These are phyloP conservation scores for Pachysandra terminalis DNA, from an alignment of 164 flowering plant genomes.

Conservation along the genomic window DNA sequence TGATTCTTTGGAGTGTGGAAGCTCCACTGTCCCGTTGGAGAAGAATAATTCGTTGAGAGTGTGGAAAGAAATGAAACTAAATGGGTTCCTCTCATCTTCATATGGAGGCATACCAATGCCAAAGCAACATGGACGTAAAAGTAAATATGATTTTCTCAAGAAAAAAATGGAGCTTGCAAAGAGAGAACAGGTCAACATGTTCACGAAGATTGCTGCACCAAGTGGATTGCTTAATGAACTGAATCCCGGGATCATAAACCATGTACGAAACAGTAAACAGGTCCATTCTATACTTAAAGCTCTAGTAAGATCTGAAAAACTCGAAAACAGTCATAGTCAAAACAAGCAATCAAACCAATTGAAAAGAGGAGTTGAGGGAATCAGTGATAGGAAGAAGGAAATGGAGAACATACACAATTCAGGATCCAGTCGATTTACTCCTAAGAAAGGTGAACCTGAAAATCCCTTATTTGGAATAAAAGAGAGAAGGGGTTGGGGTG, in stretches of 20 bases:
- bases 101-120: constrained; percentile 66
- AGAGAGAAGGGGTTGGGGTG: constrained; percentile 22
- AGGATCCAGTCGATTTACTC: constrained; percentile 14
- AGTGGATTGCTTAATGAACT: constrained; percentile 68
- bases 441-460: constrained; percentile 16
- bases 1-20: constrained; percentile 66
- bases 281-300: constrained; percentile 93
- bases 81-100: constrained; percentile 66
- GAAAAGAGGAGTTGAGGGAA: constrained; percentile 27
- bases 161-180: constrained; percentile 78
- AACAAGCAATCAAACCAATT: constrained; percentile 21
- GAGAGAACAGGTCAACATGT: constrained; percentile 78
- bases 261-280: constrained; percentile 91
- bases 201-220: no score
- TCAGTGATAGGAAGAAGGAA: constrained; percentile 19
- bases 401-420: constrained; percentile 13
- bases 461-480: constrained; percentile 19
- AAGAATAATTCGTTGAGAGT: constrained; percentile 47
- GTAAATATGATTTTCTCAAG: constrained; percentile 51
- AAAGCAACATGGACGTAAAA: constrained; percentile 58
- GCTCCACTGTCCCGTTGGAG: constrained; percentile 52
- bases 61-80: constrained; percentile 90
- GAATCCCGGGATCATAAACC: constrained; percentile 93
- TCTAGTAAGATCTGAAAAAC: constrained; percentile 60
- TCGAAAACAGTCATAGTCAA: constrained; percentile 19